Evolutionary conservation across 441 rosid genomes (phyloP), one percentile per base, ranked within the genome.

Genomic region (Erysimum pusillum): DNA sequence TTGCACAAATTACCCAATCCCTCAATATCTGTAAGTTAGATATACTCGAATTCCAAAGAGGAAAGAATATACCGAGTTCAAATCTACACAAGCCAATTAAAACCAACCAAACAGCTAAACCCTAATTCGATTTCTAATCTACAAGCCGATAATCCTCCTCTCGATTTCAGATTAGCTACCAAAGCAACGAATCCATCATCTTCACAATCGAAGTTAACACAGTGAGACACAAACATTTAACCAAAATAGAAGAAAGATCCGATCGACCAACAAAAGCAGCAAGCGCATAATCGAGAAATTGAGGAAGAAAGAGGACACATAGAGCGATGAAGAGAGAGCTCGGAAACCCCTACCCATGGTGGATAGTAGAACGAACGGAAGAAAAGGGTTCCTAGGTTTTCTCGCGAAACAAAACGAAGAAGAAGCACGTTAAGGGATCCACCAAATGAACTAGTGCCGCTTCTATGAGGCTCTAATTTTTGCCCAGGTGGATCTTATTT

Each of bases 281-380:
- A 7, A 41, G 39, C 54, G 8, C 12, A 70, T 18, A 60, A 61
- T 4, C 31, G 48, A 60, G 59, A 35, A 63, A 69, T 42, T 36
- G 9, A 52, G 5, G 18, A 4, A 45, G 45, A 12, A 8, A 63
- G 67, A 28, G 34, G 41, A 39, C 15, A 38, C 0, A 7, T 1
- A 49, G 53, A 46, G 20, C 4, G 34, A 58, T 1, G 41, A 57
- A 41, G 8, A 75, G 32, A 63, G 42, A 69, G 73, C 63, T 71
- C 48, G 60, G 69, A 22, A 52, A 71, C 31, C 69, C 45, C 31
- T 78, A 78, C 81, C 77, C 81, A 78, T 78, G 64, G 64, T 51
- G 60, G 74, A 72, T 44, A 25, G 11, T 41, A 58, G 34, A 44
- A 18, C 10, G 73, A 48, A 34, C 5, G 68, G 20, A n/a, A 20